phyloP scores from a whole-genome alignment of 257 asterid species.

The Orobanche coerulescens region DNA sequence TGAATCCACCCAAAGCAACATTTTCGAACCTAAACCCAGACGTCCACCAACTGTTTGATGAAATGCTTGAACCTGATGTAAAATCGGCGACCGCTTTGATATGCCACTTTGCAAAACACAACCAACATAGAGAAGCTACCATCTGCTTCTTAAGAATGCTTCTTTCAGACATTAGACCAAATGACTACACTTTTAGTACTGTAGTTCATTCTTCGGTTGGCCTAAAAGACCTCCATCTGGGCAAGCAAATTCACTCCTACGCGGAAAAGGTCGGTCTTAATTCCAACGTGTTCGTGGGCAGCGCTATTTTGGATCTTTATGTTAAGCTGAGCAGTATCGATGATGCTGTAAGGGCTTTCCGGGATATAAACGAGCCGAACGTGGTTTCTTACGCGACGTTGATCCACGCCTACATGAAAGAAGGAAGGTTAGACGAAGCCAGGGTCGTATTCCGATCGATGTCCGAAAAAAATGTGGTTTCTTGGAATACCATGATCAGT shows the following conservation, averaged over 20 bases:
- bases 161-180: slow-evolving; percentile 41
- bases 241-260: slow-evolving; percentile 53
- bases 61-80: slow-evolving; percentile 44
- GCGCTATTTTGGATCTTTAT: slow-evolving; percentile 57
- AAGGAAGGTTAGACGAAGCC: slow-evolving; percentile 54
- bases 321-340: slow-evolving; percentile 40
- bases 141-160: slow-evolving; percentile 45
- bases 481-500: slow-evolving; percentile 81
- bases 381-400: slow-evolving; percentile 70
- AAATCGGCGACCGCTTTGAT: slow-evolving; percentile 48
- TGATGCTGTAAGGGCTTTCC: slow-evolving; percentile 42
- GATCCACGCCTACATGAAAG: slow-evolving; percentile 52
- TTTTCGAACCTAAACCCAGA: neutral
- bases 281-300: slow-evolving; percentile 64
- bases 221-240: slow-evolving; percentile 43
- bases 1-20: neutral
- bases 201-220: slow-evolving; percentile 47
- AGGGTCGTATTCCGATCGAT: slow-evolving; percentile 33
- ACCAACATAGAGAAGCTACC: slow-evolving; percentile 46
- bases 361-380: slow-evolving; percentile 49
- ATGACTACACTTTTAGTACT: slow-evolving; percentile 67
- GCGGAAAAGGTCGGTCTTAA: slow-evolving; percentile 36
- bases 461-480: slow-evolving; percentile 60
- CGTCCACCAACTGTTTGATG: slow-evolving; percentile 47
- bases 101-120: slow-evolving; percentile 39